Percentiles rank a stretch among this genome's conserved stretches.
Conservation (phyloP, 164 flowering plant species). For the Vitis amurensis region DNA sequence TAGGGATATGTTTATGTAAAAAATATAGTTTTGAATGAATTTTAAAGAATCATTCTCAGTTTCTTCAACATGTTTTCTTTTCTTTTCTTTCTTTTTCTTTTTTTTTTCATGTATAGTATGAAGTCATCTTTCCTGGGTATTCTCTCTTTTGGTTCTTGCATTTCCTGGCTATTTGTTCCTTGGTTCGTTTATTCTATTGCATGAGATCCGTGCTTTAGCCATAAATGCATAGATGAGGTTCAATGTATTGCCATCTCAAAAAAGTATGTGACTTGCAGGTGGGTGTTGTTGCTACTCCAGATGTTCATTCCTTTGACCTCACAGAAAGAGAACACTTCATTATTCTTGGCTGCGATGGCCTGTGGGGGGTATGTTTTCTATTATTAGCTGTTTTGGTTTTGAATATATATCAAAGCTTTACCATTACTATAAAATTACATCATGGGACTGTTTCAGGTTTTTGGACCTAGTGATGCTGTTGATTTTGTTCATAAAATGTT, state of each 20-base stretch:
- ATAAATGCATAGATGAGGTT: not conserved
- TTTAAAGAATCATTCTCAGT: too few species aligned
- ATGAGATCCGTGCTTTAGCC: not conserved
- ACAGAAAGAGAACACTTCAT: constrained; percentile 80
- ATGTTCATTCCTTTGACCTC: constrained; percentile 81
- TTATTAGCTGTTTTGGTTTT: not conserved
- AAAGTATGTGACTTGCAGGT: constrained; percentile 47
- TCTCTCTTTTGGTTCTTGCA: too few species aligned
- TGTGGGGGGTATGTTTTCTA: constrained; percentile 77
- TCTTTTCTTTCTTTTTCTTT: not conserved
- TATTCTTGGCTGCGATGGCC: constrained; percentile 95
- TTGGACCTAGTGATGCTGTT: constrained; percentile 91
- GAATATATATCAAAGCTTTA: not conserved
- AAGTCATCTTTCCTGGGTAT: too few species aligned
- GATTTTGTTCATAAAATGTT: constrained; percentile 70
- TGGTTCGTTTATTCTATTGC: not conserved
- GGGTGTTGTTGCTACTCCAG: constrained; percentile 83
- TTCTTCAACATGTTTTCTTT: too few species aligned
- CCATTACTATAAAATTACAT: not conserved
- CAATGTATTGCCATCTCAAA: not conserved
- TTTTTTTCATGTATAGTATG: not conserved
- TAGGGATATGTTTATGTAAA: too few species aligned
- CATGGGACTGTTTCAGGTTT: constrained; percentile 49
- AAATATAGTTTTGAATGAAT: too few species aligned
- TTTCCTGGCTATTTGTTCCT: too few species aligned